Evolutionary conservation across 352 stramenopile genomes (phyloP), one percentile per base, ranked within the genome.

Genomic region (Phytophthora chlamydospora): DNA sequence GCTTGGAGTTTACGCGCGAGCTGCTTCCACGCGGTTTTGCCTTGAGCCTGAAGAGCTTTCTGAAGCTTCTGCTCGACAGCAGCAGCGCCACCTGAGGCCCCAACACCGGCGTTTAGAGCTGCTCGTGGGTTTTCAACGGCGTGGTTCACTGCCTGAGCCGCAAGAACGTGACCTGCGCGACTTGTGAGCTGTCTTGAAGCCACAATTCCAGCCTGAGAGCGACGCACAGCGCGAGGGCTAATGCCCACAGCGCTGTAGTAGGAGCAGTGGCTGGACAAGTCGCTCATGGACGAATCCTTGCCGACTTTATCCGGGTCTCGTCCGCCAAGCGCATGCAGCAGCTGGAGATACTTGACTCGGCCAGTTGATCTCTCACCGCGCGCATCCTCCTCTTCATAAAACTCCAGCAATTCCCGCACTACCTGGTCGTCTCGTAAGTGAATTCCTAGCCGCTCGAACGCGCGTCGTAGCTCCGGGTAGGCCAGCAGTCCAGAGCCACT

Each of bases 161-260:
- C 76, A 0, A 75, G 50, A 14, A 75, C 58, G 40, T 88, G 64
- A 17, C 63, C 63, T 19, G 75, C 72, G 11, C 70, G 71, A 42
- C 68, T 78, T 29, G 64, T 48, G 14, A 76, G 53, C 27, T 65
- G 54, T 63, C 50, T 35, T 0, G 49, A 58, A 35, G 59, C 65
- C 9, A 58, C 65, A 33, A 52, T 54, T 10, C 40, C 54, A 17
- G 53, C 42, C 31, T 63, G 62, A 24, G 60, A 62, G 27, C 66
- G 66, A 38, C 61, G 55, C 12, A 82, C 78, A 17, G 67, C 65
- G 6, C 76, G 78, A 36, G 78, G 80, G 46, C 80, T 90, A 46
- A 89, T 90, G 12, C 62, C 76, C 27, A 92, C 83, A 5, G 80
- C 75, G 51, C 66, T 86, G 67, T 92, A 92, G 71, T 92, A 92